Evolutionary conservation across 208 protist genomes (phyloP).

Genomic region (Wallacemonas sp.): DNA sequence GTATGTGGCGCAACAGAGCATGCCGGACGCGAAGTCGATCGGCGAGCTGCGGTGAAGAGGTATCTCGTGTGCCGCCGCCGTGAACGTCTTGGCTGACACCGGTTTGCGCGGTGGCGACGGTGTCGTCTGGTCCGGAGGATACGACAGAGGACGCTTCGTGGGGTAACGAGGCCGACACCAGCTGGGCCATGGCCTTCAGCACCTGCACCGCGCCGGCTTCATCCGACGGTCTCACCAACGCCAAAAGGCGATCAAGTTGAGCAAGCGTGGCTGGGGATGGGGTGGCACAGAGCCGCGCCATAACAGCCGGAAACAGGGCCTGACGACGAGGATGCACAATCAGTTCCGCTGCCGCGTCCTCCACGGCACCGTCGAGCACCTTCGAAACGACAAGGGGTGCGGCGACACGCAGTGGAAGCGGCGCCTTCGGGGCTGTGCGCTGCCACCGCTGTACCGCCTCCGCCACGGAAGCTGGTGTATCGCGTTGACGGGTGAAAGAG

Average conservation of each 20-base stretch:
- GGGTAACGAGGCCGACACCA: too few species aligned
- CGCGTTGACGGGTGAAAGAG: conserved; percentile 1
- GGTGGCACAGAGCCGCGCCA: conserved; percentile 15
- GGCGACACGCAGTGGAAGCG: conserved; percentile 52
- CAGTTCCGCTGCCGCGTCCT: conserved; percentile 40
- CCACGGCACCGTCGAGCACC: conserved; percentile 20
- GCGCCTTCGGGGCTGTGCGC: conserved; percentile 32
- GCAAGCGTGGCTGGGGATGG: conserved; percentile 9
- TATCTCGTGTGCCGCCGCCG: too few species aligned
- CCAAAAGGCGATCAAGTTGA: conserved; percentile 29
- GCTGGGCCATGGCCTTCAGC: conserved; percentile 23
- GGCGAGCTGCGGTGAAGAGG: not conserved
- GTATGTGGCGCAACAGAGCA: conserved; percentile 36
- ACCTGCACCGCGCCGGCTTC: conserved; percentile 19
- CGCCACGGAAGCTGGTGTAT: too few species aligned
- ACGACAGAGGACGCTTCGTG: conserved; percentile 7
- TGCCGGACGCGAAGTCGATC: conserved; percentile 28
- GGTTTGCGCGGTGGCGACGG: too few species aligned
- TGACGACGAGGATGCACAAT: conserved; percentile 32
- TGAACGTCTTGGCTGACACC: too few species aligned
- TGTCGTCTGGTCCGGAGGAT: too few species aligned
- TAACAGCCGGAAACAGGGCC: conserved; percentile 17
- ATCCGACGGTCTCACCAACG: conserved; percentile 24
- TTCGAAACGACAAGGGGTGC: conserved; percentile 25
- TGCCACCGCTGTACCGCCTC: not conserved